Conservation (phyloP, 495 filamentous ascomycete genomes). For the Ramalina intermedia region DNA sequence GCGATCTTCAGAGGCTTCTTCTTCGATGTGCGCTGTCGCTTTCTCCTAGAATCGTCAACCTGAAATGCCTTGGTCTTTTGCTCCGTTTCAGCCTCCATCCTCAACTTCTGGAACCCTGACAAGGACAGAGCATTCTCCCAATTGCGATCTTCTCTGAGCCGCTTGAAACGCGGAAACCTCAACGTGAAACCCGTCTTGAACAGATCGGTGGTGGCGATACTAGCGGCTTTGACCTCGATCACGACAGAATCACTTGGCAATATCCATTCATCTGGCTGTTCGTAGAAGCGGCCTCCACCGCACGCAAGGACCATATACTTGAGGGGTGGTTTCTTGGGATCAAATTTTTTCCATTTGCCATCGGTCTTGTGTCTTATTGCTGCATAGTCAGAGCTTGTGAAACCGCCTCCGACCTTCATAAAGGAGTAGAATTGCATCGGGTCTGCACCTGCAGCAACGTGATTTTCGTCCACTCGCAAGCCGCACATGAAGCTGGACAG, state of each 20-base stretch:
- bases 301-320: slow-evolving; percentile 73
- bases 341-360: slow-evolving; percentile 83
- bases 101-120: slow-evolving; percentile 60
- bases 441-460: slow-evolving; percentile 38
- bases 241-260: slow-evolving; percentile 77
- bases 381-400: slow-evolving; percentile 72
- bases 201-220: slow-evolving; percentile 53
- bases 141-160: slow-evolving; percentile 60
- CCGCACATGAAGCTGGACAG: slow-evolving; percentile 83
- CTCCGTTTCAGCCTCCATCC: slow-evolving; percentile 55
- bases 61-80: slow-evolving; percentile 65
- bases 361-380: slow-evolving; percentile 71
- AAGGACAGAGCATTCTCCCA: slow-evolving; percentile 71
- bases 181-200: slow-evolving; percentile 70
- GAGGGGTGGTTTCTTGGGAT: slow-evolving; percentile 61
- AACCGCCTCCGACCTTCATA: slow-evolving; percentile 91
- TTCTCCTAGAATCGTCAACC: slow-evolving; percentile 58
- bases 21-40: slow-evolving; percentile 43
- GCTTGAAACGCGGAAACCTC: slow-evolving; percentile 85
- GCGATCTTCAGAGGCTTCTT: slow-evolving; percentile 57
- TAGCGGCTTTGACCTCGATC: slow-evolving; percentile 80
- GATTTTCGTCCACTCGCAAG: slow-evolving; percentile 56
- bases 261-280: slow-evolving; percentile 89
- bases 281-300: slow-evolving; percentile 48
- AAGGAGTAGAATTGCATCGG: slow-evolving; percentile 77